These are phyloP conservation scores for Saitozyma sp. DNA, from an alignment of 768 basidiomycete genomes.

Conservation along the genomic window DNA sequence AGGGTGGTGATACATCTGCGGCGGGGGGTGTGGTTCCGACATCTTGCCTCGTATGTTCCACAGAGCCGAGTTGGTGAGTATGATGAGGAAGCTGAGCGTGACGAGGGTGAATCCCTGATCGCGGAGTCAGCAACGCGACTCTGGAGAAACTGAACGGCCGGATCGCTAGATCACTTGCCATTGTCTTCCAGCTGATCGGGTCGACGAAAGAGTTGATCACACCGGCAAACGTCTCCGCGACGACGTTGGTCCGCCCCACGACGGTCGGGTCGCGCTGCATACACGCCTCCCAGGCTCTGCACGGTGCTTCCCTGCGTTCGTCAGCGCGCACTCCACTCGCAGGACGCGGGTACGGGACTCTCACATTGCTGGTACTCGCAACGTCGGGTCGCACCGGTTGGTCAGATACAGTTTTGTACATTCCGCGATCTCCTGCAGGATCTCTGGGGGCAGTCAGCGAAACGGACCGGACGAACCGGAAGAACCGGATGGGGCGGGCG, in stretches of 20 bases:
- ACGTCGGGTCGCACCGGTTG: slow-evolving; percentile 71
- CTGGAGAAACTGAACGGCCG: not conserved
- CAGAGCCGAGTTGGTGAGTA: slow-evolving; percentile 50
- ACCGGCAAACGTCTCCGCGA: slow-evolving; percentile 92
- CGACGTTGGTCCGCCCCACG: slow-evolving; percentile 82
- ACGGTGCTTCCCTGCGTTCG: slow-evolving; percentile 63
- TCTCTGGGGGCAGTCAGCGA: slow-evolving; percentile 56
- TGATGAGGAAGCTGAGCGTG: slow-evolving; percentile 48
- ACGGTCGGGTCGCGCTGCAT: slow-evolving; percentile 92
- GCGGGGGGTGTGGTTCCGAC: slow-evolving; percentile 1
- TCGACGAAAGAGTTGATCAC: slow-evolving; percentile 96
- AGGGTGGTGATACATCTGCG: slow-evolving; percentile 4
- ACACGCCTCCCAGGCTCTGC: slow-evolving; percentile 85
- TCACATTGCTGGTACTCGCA: slow-evolving; percentile 79
- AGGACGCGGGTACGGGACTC: slow-evolving; percentile 6
- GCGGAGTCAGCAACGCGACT: not conserved
- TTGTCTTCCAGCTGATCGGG: slow-evolving; percentile 94
- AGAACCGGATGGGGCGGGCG: slow-evolving; percentile 2
- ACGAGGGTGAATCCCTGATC: slow-evolving; percentile 50
- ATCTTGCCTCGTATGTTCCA: slow-evolving; percentile 41
- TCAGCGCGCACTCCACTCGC: not conserved
- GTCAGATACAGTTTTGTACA: slow-evolving; percentile 78
- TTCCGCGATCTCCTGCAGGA: slow-evolving; percentile 86
- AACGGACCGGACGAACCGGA: not conserved
- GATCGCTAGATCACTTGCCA: slow-evolving; percentile 60